Evolutionary conservation across 2,329 filamentous ascomycete species (phyloP), one percentile per base, ranked within the genome.

Genomic region (Fusarium vanettenii): DNA sequence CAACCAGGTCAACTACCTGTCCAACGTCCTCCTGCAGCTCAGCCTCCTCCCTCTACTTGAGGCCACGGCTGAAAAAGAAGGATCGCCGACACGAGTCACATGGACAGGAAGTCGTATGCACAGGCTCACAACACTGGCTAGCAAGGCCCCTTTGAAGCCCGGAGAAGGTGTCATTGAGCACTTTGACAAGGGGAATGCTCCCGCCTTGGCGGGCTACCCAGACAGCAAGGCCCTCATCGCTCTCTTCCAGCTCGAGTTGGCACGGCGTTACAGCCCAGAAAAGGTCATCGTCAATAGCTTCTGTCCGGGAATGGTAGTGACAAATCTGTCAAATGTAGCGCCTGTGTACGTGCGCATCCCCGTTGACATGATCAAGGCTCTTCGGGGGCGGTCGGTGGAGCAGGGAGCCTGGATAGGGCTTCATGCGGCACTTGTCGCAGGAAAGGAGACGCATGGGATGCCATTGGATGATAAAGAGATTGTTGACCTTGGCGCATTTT

Each of bases 1-100:
- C 27, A 31, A 76, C 0, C 79, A 81, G 31, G 72, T 81, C 55
- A 81, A 81, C 43, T 80, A 79, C 29, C 48, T 80, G 11, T 79
- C 79, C 20, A 81, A 79, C 4, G 72, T 75, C 3, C 60, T 80
- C 13, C 70, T 80, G 2, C 75, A 71, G 0, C 48, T 81, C 6
- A 37, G 71, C 1, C 52, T 81, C 1, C 57, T 79, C 0, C 77
- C 77, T 0, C n/a, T 64, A 1, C 66, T 81, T 1, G 76, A 79
- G 7, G 50, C 69, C 1, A 77, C 76, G 0, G 74, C 78, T 1
- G n/a, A 45, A 4, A 29, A 60, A 1, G 62, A 56, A 0, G 68
- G 67, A 0, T 45, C 29, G 0, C 71, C 67, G 0, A 67, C 71
- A 1, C 70, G 76, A 0, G 56, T 79, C 1, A 74, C 74, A 1